A percentile compares a stretch with the other conserved stretches of the same genome.
These are phyloP conservation scores for Coniella lustricola DNA, from an alignment of 2,329 filamentous ascomycete species.

Conservation along the genomic window DNA sequence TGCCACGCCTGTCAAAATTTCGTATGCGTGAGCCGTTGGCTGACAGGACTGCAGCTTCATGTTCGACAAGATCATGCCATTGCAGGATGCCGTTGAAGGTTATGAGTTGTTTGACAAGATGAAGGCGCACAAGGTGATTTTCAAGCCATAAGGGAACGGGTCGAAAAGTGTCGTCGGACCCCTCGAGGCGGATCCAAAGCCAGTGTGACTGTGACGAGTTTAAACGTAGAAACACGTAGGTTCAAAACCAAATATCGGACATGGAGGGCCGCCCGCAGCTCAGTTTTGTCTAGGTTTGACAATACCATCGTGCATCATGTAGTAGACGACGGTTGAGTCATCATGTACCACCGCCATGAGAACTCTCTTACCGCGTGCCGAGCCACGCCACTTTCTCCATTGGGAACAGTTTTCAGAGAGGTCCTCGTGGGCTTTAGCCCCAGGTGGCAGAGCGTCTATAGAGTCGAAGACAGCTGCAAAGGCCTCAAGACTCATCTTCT, in stretches of 20 bases:
- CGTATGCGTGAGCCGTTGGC: not conserved
- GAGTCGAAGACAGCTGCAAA: constrained; percentile 67
- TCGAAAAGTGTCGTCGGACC: too few species aligned
- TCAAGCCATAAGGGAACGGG: constrained; percentile 38
- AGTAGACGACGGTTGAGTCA: constrained; percentile 79
- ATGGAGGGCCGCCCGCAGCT: too few species aligned
- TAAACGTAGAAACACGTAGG: too few species aligned
- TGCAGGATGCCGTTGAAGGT: constrained; percentile 58
- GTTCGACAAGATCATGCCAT: constrained; percentile 68
- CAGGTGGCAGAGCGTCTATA: constrained; percentile 38
- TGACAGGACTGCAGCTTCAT: constrained; percentile 51
- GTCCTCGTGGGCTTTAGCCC: constrained; percentile 18
- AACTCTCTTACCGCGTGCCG: constrained; percentile 55
- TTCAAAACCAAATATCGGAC: too few species aligned
- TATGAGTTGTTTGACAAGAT: constrained; percentile 68
- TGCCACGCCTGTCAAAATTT: constrained; percentile 18
- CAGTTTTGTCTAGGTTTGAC: constrained; percentile 81
- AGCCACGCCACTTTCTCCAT: constrained; percentile 36
- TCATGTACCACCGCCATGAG: constrained; percentile 69
- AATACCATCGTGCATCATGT: constrained; percentile 78
- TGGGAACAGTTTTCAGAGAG: constrained; percentile 20
- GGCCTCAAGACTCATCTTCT: constrained; percentile 61
- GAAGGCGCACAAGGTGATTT: constrained; percentile 68
- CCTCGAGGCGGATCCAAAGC: too few species aligned
- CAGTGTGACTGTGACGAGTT: too few species aligned